Evolutionary conservation across 108 stramenopile species (phyloP).

Genomic region (Cylindrotheca fusiformis): DNA sequence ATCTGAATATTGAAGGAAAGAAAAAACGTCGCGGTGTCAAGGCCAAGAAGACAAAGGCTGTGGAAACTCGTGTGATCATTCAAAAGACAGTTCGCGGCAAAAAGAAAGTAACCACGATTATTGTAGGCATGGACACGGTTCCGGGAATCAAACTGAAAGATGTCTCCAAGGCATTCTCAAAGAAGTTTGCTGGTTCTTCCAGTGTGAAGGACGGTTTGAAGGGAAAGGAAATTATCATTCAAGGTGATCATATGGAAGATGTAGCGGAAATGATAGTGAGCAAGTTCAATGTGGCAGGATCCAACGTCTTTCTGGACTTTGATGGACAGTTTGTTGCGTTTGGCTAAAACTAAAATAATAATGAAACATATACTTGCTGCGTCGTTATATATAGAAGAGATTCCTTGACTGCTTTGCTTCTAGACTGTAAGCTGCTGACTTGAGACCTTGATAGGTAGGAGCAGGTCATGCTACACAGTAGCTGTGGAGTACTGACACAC

Average conservation of each 20-base stretch:
- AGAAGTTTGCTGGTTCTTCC: conserved; percentile 90
- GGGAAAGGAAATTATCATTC: conserved; percentile 87
- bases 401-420: background rate
- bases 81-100: conserved; percentile 75
- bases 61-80: conserved; percentile 78
- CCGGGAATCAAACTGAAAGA: conserved; percentile 93
- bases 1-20: conserved; percentile 38
- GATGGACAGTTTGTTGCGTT: conserved; percentile 78
- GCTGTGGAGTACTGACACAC: too few relatives aligned
- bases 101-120: conserved; percentile 86
- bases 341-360: conserved; percentile 10
- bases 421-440: background rate
- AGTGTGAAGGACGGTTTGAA: conserved; percentile 86
- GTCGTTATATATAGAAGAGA: too few relatives aligned
- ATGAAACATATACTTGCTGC: too few relatives aligned
- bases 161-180: conserved; percentile 86
- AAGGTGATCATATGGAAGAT: conserved; percentile 95
- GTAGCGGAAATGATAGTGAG: conserved; percentile 88
- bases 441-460: too few relatives aligned
- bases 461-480: too few relatives aligned
- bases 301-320: conserved; percentile 73
- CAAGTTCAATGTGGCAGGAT: conserved; percentile 73
- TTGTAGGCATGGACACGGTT: conserved; percentile 91
- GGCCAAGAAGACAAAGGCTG: conserved; percentile 58
- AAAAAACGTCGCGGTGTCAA: conserved; percentile 79